These are phyloP conservation scores for Ascodesmis nigricans DNA, from an alignment of 495 filamentous ascomycete genomes.

Conservation along the genomic window DNA sequence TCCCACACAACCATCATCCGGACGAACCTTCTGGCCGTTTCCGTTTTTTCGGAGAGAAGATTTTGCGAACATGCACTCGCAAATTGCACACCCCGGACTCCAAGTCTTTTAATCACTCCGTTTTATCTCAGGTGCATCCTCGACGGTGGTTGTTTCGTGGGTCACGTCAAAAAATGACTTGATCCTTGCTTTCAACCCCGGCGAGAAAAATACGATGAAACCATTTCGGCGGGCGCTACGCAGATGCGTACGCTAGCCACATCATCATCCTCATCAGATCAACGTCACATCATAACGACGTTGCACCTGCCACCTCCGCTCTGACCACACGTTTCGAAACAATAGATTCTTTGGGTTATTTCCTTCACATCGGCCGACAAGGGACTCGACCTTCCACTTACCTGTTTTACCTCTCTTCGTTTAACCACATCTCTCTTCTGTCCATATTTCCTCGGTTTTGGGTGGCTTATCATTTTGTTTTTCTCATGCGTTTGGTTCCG, in stretches of 20 bases:
- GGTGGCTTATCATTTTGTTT: constrained; percentile 4
- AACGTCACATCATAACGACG: background rate
- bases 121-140: background rate
- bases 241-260: too few species aligned
- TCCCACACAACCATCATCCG: constrained; percentile 11
- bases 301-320: too few species aligned
- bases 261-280: too few species aligned
- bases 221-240: too few species aligned
- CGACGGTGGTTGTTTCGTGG: background rate
- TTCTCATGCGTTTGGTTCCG: too few species aligned
- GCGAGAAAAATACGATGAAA: background rate
- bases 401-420: background rate
- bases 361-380: too few species aligned
- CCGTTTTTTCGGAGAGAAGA: constrained; percentile 2
- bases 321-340: too few species aligned
- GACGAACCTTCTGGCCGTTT: constrained; percentile 5
- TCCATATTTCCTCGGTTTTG: constrained; percentile 1
- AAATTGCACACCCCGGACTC: constrained; percentile 1
- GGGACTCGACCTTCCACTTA: too few species aligned
- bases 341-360: too few species aligned
- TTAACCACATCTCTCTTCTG: background rate
- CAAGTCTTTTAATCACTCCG: constrained; percentile 3
- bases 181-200: background rate
- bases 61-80: background rate
- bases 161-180: background rate